Conservation (phyloP, 2,329 filamentous ascomycete species). For the Botrytis elliptica region DNA sequence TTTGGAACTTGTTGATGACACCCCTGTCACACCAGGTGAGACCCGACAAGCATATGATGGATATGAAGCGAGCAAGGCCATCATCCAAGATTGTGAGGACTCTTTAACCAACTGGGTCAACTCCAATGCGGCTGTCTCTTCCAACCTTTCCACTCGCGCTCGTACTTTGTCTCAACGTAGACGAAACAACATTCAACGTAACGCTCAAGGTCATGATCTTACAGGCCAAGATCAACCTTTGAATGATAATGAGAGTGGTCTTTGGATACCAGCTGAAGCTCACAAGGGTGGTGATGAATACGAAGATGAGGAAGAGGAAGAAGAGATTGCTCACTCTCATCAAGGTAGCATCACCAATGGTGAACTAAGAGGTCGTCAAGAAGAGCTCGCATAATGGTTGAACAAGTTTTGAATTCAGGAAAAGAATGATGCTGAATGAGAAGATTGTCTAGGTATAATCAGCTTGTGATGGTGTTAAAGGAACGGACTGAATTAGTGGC, state of each 20-base stretch:
- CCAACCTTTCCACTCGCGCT: constrained; percentile 82
- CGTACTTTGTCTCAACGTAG: constrained; percentile 85
- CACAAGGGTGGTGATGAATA: constrained; percentile 59
- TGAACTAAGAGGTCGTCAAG: constrained; percentile 56
- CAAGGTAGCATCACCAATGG: constrained; percentile 55
- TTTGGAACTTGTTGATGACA: constrained; percentile 95
- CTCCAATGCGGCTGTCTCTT: constrained; percentile 82
- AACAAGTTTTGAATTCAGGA: constrained; percentile 7
- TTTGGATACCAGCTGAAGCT: constrained; percentile 74
- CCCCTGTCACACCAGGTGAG: constrained; percentile 94
- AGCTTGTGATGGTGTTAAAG: constrained; percentile 11
- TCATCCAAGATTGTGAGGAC: constrained; percentile 99
- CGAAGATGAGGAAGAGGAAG: constrained; percentile 65
- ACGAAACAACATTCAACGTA: constrained; percentile 66
- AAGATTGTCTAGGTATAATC: constrained; percentile 6
- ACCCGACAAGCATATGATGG: constrained; percentile 94
- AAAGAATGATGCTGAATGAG: constrained; percentile 1
- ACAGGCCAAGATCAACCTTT: constrained; percentile 77
- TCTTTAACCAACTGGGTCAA: constrained; percentile 95
- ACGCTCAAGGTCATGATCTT: constrained; percentile 74
- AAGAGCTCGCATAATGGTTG: constrained; percentile 41
- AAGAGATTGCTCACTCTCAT: constrained; percentile 54
- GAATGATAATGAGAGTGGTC: constrained; percentile 72
- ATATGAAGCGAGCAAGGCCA: constrained; percentile 96
- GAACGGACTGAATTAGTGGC: constrained; percentile 20